These are phyloP conservation scores for Cicer arietinum DNA, from an alignment of 306 rosid species.

Conservation along the genomic window DNA sequence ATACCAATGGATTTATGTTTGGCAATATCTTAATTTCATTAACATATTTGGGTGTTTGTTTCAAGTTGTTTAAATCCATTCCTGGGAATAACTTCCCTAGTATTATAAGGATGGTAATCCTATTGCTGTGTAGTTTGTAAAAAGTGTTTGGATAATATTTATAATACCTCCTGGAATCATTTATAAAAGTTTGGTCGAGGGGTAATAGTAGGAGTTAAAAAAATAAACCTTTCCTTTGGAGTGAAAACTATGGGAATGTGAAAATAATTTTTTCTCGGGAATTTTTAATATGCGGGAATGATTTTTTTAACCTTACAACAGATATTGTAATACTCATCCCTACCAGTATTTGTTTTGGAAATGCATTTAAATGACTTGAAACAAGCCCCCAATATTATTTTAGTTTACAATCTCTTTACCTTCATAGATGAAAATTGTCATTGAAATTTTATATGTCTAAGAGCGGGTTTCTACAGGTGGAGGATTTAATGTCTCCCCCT, in stretches of 20 bases:
- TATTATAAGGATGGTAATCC: not conserved
- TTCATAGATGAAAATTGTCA: constrained; percentile 31
- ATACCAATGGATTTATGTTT: not conserved
- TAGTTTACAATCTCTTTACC: not conserved
- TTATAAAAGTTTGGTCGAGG: not conserved
- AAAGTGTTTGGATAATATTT: not conserved
- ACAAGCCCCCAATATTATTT: constrained; percentile 2
- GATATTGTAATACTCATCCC: not conserved
- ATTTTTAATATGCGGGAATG: not conserved
- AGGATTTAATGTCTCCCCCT: constrained; percentile 91
- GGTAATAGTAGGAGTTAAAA: constrained; percentile 7
- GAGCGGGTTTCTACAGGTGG: constrained; percentile 69
- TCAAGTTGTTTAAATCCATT: constrained; percentile 5
- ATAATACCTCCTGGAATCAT: not conserved
- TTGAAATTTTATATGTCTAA: constrained; percentile 35
- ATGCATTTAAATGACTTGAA: constrained; percentile 7
- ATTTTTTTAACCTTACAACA: not conserved
- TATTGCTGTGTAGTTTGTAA: not conserved
- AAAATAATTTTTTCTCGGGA: not conserved
- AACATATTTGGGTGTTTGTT: not conserved
- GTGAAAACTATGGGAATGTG: not conserved
- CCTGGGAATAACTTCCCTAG: not conserved
- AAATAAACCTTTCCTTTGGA: not conserved
- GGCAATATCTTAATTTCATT: constrained; percentile 14
- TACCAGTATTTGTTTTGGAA: not conserved